Evolutionary conservation across 2,329 filamentous ascomycete genomes (phyloP).

Genomic region (Colletotrichum echinochloae): DNA sequence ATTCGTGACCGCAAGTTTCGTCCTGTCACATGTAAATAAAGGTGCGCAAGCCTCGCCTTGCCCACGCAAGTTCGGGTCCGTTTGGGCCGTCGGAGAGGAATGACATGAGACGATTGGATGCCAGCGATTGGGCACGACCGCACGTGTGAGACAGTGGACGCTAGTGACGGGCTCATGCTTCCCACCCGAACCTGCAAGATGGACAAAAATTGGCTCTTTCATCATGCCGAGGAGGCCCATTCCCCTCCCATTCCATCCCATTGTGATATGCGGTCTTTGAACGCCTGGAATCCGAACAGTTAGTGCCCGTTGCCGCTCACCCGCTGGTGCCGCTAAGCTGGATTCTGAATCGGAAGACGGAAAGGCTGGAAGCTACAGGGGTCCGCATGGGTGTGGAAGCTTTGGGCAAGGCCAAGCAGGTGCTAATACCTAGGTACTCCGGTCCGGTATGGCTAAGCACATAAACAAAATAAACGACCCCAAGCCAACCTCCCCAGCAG

Average conservation of each 20-base stretch:
- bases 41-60: background rate
- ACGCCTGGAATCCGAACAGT: slow-evolving; percentile 16
- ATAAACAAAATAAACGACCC: slow-evolving; percentile 31
- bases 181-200: slow-evolving; percentile 3
- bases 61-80: slow-evolving; percentile 15
- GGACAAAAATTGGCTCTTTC: slow-evolving; percentile 17
- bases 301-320: slow-evolving; percentile 40
- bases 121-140: slow-evolving; percentile 15
- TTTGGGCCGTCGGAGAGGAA: slow-evolving; percentile 17
- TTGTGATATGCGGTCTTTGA: slow-evolving; percentile 21
- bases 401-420: slow-evolving; percentile 15
- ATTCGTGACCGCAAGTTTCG: slow-evolving; percentile 16
- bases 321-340: slow-evolving; percentile 33
- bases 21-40: slow-evolving; percentile 34
- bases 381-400: slow-evolving; percentile 14
- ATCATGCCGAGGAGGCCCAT: slow-evolving; percentile 18
- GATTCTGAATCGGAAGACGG: slow-evolving; percentile 4
- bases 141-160: slow-evolving; percentile 30
- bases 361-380: slow-evolving; percentile 23
- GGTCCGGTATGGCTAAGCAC: background rate
- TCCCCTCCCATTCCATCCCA: slow-evolving; percentile 5
- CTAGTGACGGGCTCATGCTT: slow-evolving; percentile 25
- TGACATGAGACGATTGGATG: slow-evolving; percentile 32
- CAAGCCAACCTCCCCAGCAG: slow-evolving; percentile 35
- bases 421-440: too few relatives aligned